Conservation (phyloP, 1,284 basidiomycete species). For the Puccinia polysora region DNA sequence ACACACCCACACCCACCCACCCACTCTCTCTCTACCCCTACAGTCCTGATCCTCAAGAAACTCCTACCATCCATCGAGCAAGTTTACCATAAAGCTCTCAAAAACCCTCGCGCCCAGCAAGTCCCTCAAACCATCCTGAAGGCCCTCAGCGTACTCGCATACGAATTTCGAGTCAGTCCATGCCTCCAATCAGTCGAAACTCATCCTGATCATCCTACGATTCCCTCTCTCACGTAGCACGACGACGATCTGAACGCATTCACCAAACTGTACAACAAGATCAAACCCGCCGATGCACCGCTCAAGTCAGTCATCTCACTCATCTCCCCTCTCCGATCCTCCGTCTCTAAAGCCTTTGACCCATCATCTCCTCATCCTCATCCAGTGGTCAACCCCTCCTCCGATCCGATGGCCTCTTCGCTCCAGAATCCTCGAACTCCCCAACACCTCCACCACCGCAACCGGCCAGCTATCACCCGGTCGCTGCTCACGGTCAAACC, state of each 20-base stretch:
- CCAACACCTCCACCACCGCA: background rate
- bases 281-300: constrained; percentile 24
- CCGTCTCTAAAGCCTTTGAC: background rate
- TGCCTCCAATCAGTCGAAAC: no score
- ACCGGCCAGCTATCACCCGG: background rate
- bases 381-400: constrained; percentile 17
- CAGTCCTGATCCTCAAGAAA: constrained; percentile 30
- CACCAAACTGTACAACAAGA: constrained; percentile 33
- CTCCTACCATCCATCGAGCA: constrained; percentile 22
- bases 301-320: background rate
- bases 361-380: no score
- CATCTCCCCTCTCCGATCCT: background rate
- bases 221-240: constrained; percentile 63
- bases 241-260: constrained; percentile 17
- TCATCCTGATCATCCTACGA: constrained; percentile 52
- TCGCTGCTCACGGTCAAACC: background rate
- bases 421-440: background rate
- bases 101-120: background rate
- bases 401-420: constrained; percentile 11
- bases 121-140: constrained; percentile 13
- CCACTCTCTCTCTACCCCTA: background rate
- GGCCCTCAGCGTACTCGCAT: constrained; percentile 18
- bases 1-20: background rate
- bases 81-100: constrained; percentile 17
- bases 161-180: constrained; percentile 35